phyloP scores from a whole-genome alignment of 2,329 filamentous ascomycete genomes.

The Cladophialophora psammophila region DNA sequence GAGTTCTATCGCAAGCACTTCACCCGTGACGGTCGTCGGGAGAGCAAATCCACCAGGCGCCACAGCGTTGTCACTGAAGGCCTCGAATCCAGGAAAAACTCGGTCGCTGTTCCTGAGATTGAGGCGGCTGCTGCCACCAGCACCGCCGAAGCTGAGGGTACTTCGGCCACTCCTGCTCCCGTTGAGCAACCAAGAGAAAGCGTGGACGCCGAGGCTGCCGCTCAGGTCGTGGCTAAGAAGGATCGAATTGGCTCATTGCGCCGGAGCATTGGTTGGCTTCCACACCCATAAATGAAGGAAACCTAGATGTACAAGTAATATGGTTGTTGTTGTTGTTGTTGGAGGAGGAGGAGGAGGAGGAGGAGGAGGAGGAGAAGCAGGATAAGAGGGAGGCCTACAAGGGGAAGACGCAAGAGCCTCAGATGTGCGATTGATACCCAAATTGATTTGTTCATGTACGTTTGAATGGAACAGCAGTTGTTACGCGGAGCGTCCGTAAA shows the following conservation, averaged over 20 bases:
- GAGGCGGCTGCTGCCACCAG: conserved; percentile 28
- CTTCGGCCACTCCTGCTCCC: conserved; percentile 23
- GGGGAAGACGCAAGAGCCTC: neutral
- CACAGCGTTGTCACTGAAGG: conserved; percentile 33
- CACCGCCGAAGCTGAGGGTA: conserved; percentile 32
- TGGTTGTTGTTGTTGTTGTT: too few species aligned
- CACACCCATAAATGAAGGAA: conserved; percentile 29
- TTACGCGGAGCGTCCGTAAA: neutral
- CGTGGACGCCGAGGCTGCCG: conserved; percentile 10
- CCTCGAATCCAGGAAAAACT: conserved; percentile 36
- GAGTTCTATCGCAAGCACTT: conserved; percentile 39
- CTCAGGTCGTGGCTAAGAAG: conserved; percentile 21
- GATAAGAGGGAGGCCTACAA: neutral
- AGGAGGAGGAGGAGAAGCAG: neutral
- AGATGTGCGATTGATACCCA: conserved; percentile 23
- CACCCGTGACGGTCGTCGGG: conserved; percentile 29
- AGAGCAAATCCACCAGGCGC: conserved; percentile 34
- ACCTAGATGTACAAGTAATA: too few species aligned
- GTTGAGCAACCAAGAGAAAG: conserved; percentile 30
- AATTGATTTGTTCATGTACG: conserved; percentile 7
- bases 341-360: too few species aligned
- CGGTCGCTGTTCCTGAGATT: conserved; percentile 27
- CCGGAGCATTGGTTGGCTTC: conserved; percentile 32
- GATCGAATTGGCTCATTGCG: conserved; percentile 25
- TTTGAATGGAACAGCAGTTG: neutral